phyloP scores from a whole-genome alignment of 768 basidiomycete species.

The Boletus barrowsii region DNA sequence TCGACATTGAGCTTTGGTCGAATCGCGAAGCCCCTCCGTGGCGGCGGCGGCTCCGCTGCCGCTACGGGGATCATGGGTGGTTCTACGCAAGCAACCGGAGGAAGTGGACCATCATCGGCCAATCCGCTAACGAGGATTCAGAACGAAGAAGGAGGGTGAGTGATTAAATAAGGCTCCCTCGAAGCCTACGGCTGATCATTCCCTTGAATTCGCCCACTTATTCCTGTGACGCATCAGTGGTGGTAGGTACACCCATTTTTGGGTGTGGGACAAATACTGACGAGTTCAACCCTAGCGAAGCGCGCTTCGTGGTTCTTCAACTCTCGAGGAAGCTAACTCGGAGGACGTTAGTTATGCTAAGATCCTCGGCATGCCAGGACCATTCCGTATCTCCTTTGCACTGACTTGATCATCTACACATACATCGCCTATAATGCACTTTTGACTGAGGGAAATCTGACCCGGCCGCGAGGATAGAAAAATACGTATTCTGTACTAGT shows the following conservation, averaged over 20 bases:
- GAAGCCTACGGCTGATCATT: conserved; percentile 16
- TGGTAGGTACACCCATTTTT: conserved; percentile 27
- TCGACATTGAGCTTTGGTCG: conserved; percentile 83
- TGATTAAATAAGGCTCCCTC: conserved; percentile 20
- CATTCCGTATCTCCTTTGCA: conserved; percentile 15
- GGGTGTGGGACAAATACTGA: conserved; percentile 19
- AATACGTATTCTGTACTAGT: conserved; percentile 28
- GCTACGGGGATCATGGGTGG: conserved; percentile 40
- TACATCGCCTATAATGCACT: conserved; percentile 27
- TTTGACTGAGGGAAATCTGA: conserved; percentile 6
- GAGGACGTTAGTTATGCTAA: conserved; percentile 8
- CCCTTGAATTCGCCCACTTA: conserved; percentile 9
- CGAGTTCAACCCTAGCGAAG: conserved; percentile 57
- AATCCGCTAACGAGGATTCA: conserved; percentile 73
- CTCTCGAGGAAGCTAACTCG: conserved; percentile 53
- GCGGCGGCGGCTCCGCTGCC: conserved; percentile 69
- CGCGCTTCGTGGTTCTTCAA: conserved; percentile 94
- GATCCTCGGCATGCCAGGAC: conserved; percentile 9
- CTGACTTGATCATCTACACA: conserved; percentile 26
- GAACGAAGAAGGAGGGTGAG: conserved; percentile 75
- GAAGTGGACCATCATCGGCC: conserved; percentile 46
- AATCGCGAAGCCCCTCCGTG: conserved; percentile 94
- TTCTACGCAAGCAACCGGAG: conserved; percentile 38
- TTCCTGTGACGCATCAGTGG: conserved; percentile 28
- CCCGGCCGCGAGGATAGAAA: conserved; percentile 8